Percentiles rank a stretch among this genome's conserved stretches.
Evolutionary conservation across 2,329 filamentous ascomycete genomes (phyloP).

Genomic region (Rhinocladiella mackenziei): DNA sequence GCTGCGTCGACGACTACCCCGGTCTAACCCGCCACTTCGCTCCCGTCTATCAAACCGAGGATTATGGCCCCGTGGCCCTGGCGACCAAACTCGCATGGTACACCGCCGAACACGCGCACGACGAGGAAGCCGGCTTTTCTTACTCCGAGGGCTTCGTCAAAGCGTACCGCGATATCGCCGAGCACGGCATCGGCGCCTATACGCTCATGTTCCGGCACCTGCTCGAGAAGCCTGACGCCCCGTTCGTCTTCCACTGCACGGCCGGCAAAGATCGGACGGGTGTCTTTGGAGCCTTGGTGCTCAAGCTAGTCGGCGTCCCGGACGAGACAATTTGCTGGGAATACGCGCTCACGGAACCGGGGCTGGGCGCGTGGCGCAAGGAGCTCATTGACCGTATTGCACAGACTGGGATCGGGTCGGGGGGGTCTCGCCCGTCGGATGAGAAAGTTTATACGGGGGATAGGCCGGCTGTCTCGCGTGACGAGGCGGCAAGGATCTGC

Average conservation of each 20-base stretch:
- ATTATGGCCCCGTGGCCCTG: conserved; percentile 56
- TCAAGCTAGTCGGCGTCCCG: conserved; percentile 60
- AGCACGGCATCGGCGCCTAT: conserved; percentile 53
- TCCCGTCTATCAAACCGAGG: conserved; percentile 64
- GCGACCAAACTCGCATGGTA: conserved; percentile 58
- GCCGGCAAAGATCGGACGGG: conserved; percentile 76
- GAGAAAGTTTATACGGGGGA: conserved; percentile 1
- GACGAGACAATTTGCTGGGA: conserved; percentile 61
- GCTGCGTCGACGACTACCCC: conserved; percentile 21
- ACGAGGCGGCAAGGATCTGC: conserved; percentile 28
- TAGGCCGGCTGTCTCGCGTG: conserved; percentile 18
- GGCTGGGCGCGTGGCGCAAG: conserved; percentile 42
- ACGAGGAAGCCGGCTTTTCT: conserved; percentile 33
- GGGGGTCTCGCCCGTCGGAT: conserved; percentile 6
- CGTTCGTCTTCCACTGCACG: conserved; percentile 65
- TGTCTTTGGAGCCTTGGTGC: conserved; percentile 62
- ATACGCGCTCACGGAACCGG: conserved; percentile 63
- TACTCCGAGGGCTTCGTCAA: conserved; percentile 56
- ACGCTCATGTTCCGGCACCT: conserved; percentile 60
- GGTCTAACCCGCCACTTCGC: conserved; percentile 55
- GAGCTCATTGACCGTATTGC: conserved; percentile 28
- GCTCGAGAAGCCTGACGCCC: conserved; percentile 28
- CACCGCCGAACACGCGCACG: conserved; percentile 53
- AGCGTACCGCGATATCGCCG: conserved; percentile 64
- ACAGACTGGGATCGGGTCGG: conserved; percentile 19